These are phyloP conservation scores for Torulaspora gathmanii DNA, from an alignment of 805 yeast genomes.

Conservation along the genomic window DNA sequence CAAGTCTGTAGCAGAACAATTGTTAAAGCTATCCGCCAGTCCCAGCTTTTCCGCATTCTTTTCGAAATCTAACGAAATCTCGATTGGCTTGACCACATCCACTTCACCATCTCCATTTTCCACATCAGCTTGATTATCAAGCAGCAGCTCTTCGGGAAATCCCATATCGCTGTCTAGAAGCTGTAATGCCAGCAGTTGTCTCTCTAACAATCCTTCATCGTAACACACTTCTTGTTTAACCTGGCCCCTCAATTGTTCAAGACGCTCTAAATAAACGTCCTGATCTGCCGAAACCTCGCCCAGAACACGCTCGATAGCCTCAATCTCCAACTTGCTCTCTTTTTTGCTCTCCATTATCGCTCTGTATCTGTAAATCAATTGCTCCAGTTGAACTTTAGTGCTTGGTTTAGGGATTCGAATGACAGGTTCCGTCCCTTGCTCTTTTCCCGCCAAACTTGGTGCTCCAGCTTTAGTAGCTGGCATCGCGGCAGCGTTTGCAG, in stretches of 20 bases:
- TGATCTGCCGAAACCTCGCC: constrained; percentile 41
- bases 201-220: constrained; percentile 45
- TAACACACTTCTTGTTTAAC: constrained; percentile 32
- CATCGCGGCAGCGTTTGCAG: constrained; percentile 1
- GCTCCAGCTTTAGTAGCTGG: constrained; percentile 1
- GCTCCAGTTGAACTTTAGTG: constrained; percentile 29
- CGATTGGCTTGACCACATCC: constrained; percentile 21
- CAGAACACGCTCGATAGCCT: constrained; percentile 42
- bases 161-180: constrained; percentile 61
- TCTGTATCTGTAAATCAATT: constrained; percentile 32
- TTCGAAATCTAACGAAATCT: constrained; percentile 30
- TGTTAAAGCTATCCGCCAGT: constrained; percentile 29
- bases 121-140: constrained; percentile 23
- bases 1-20: constrained; percentile 34
- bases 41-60: constrained; percentile 32
- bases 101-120: neutral
- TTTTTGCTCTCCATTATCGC: constrained; percentile 27
- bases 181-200: constrained; percentile 62
- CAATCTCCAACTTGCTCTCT: constrained; percentile 37
- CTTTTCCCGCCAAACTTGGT: neutral
- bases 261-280: constrained; percentile 33
- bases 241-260: constrained; percentile 30
- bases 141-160: constrained; percentile 49
- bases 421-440: neutral
- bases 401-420: constrained; percentile 28